These are phyloP conservation scores for Rubroshorea leprosula DNA, from an alignment of 345 rosid genomes.

Conservation along the genomic window DNA sequence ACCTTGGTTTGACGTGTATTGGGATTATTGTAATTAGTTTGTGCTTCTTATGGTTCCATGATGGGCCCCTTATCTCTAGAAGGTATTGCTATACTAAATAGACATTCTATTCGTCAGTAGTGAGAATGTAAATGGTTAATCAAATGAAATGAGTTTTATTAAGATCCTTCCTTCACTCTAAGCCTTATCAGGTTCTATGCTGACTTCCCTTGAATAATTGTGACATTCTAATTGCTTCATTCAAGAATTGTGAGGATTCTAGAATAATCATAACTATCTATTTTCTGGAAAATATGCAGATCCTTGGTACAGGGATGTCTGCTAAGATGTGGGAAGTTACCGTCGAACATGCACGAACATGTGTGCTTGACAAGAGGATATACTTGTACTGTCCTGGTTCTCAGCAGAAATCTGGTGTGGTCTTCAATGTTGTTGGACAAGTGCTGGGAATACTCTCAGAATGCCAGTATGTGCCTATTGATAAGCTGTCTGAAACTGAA, in stretches of 20 bases:
- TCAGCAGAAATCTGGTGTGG: conserved; percentile 70
- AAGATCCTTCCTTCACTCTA: conserved; percentile 2
- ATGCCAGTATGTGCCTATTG: conserved; percentile 51
- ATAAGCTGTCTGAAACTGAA: conserved; percentile 72
- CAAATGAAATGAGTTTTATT: background rate
- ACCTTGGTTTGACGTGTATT: background rate
- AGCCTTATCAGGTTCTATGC: conserved; percentile 2
- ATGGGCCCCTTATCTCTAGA: conserved; percentile 1
- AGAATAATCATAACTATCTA: conserved; percentile 1
- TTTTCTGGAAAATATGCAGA: conserved; percentile 37
- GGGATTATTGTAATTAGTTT: background rate
- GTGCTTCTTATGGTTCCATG: background rate
- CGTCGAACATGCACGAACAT: conserved; percentile 78
- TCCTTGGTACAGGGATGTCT: conserved; percentile 98
- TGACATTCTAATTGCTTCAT: conserved; percentile 1
- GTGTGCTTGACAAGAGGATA: conserved; percentile 63
- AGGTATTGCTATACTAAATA: too few relatives aligned
- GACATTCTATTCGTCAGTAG: background rate
- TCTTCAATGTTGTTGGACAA: conserved; percentile 89
- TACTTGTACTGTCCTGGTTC: conserved; percentile 50
- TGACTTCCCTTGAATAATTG: conserved; percentile 1
- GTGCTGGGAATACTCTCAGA: conserved; percentile 71
- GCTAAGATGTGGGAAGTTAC: conserved; percentile 99
- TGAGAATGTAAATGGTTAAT: conserved; percentile 7
- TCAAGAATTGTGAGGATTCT: conserved; percentile 1